Evolutionary conservation across 768 basidiomycete genomes (phyloP).

Genomic region (Lyophyllum atratum): DNA sequence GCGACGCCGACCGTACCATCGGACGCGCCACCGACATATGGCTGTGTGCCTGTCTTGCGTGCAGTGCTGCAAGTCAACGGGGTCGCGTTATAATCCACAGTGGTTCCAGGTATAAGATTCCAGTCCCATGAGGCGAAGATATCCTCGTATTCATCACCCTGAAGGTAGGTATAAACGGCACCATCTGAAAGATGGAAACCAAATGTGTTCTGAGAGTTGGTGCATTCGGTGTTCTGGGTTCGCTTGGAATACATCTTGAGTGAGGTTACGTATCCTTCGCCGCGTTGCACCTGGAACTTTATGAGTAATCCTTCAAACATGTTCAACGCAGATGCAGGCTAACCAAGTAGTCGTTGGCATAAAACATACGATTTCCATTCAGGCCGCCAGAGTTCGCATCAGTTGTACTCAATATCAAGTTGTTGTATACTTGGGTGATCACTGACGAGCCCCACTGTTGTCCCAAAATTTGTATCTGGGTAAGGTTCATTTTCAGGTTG

Average conservation of each 20-base stretch:
- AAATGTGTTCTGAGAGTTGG: slow-evolving; percentile 61
- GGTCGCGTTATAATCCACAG: slow-evolving; percentile 63
- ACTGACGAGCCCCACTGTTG: slow-evolving; percentile 36
- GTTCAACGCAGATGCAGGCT: background rate
- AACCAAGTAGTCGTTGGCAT: slow-evolving; percentile 25
- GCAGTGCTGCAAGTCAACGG: slow-evolving; percentile 50
- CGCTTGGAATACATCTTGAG: slow-evolving; percentile 66
- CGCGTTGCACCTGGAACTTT: slow-evolving; percentile 18
- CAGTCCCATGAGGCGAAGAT: slow-evolving; percentile 77
- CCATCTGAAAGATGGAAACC: slow-evolving; percentile 77
- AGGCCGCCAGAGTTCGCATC: slow-evolving; percentile 28
- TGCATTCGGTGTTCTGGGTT: slow-evolving; percentile 64
- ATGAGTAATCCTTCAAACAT: background rate
- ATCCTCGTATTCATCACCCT: slow-evolving; percentile 73
- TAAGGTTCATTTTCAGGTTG: slow-evolving; percentile 44
- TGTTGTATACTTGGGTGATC: slow-evolving; percentile 21
- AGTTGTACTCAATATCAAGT: slow-evolving; percentile 18
- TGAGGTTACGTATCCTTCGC: slow-evolving; percentile 54
- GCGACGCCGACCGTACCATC: slow-evolving; percentile 57
- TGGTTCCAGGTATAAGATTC: slow-evolving; percentile 75
- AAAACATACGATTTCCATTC: slow-evolving; percentile 26
- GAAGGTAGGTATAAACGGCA: slow-evolving; percentile 61
- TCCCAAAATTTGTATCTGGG: slow-evolving; percentile 39
- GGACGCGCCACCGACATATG: slow-evolving; percentile 69
- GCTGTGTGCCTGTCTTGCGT: slow-evolving; percentile 43